These are phyloP conservation scores for Eimeria nieschulzi DNA, from an alignment of 169 alveolate genomes.

Conservation along the genomic window DNA sequence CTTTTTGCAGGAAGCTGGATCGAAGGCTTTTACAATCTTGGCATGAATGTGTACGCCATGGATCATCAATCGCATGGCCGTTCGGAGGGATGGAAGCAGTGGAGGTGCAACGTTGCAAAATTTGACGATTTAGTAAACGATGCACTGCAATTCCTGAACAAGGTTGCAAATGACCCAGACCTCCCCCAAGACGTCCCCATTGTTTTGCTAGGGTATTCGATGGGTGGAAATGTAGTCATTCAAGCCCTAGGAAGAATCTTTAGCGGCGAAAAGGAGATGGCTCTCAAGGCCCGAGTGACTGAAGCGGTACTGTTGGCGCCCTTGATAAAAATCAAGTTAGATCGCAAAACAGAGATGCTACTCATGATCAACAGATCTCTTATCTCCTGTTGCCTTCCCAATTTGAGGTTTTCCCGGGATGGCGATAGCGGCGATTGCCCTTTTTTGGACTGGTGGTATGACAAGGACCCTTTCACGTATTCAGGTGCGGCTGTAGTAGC, in stretches of 20 bases:
- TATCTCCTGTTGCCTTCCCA: slow-evolving; percentile 63
- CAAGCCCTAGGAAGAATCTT: slow-evolving; percentile 41
- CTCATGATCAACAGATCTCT: slow-evolving; percentile 12
- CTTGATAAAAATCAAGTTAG: slow-evolving; percentile 38
- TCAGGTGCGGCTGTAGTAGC: slow-evolving; percentile 25
- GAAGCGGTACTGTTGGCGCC: slow-evolving; percentile 62
- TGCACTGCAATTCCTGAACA: slow-evolving; percentile 27
- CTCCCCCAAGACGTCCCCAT: slow-evolving; percentile 41
- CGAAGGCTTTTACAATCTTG: slow-evolving; percentile 53
- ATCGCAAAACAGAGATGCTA: slow-evolving; percentile 20
- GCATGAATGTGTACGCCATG: slow-evolving; percentile 60
- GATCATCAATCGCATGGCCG: slow-evolving; percentile 71
- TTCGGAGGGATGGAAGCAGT: slow-evolving; percentile 54
- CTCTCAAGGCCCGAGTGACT: slow-evolving; percentile 17
- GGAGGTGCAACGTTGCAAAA: slow-evolving; percentile 61
- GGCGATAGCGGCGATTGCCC: slow-evolving; percentile 46
- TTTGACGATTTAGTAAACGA: slow-evolving; percentile 58
- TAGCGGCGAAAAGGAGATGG: not conserved
- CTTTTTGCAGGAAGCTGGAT: slow-evolving; percentile 61
- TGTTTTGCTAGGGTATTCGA: slow-evolving; percentile 57
- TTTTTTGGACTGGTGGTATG: slow-evolving; percentile 66
- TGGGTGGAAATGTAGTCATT: slow-evolving; percentile 66
- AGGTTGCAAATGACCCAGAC: slow-evolving; percentile 14
- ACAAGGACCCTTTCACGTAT: slow-evolving; percentile 56
- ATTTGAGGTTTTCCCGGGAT: slow-evolving; percentile 43